These are phyloP conservation scores for Phylloporus sp. DNA, from an alignment of 768 basidiomycete genomes.

Conservation along the genomic window DNA sequence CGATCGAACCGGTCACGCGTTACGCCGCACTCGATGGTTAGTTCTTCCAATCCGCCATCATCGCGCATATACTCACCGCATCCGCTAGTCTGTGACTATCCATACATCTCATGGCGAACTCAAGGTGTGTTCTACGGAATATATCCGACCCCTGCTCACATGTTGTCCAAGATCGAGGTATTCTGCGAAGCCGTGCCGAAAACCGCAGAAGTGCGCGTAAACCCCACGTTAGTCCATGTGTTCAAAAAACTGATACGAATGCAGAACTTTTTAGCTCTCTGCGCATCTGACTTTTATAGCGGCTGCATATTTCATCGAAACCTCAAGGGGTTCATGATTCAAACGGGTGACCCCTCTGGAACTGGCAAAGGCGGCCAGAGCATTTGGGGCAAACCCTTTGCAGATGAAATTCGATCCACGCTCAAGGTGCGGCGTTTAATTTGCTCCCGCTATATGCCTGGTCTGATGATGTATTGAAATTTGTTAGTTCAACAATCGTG, in stretches of 20 bases:
- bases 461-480: not conserved
- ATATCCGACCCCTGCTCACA: not conserved
- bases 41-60: conserved; percentile 23
- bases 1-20: conserved; percentile 19
- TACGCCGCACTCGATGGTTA: conserved; percentile 27
- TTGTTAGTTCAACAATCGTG: conserved; percentile 85
- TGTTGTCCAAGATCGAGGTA: conserved; percentile 69
- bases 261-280: conserved; percentile 93
- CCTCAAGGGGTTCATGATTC: conserved; percentile 95
- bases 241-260: not conserved
- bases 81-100: conserved; percentile 79
- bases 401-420: conserved; percentile 90
- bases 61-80: conserved; percentile 14
- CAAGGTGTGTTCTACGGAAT: conserved; percentile 55
- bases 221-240: not conserved
- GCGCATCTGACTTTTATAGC: conserved; percentile 85
- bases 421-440: conserved; percentile 60
- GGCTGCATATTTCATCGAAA: conserved; percentile 86
- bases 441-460: not conserved
- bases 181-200: conserved; percentile 98
- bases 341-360: conserved; percentile 86
- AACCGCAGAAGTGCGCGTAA: conserved; percentile 81
- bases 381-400: conserved; percentile 90
- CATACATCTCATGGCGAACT: conserved; percentile 93
- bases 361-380: conserved; percentile 96